Conservation (phyloP, 306 rosid genomes). For the Astragalus glycyphyllos region DNA sequence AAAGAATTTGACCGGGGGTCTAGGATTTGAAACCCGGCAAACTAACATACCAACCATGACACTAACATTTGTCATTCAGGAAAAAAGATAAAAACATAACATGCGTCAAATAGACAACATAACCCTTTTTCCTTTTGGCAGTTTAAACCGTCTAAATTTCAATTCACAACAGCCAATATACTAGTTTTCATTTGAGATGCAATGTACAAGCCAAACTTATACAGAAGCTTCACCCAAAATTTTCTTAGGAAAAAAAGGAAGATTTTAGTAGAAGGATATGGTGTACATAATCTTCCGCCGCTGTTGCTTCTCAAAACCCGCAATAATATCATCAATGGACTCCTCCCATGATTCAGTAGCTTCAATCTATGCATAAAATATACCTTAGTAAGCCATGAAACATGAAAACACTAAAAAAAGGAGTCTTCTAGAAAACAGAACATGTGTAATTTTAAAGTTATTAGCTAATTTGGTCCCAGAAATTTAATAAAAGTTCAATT, state of each 20-base stretch:
- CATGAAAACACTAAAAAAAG: constrained; percentile 3
- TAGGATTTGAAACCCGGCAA: too few relatives aligned
- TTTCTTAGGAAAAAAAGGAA: constrained; percentile 3
- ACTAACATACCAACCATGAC: too few relatives aligned
- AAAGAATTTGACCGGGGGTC: too few relatives aligned
- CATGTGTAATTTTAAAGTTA: too few relatives aligned
- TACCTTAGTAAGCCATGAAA: constrained; percentile 12
- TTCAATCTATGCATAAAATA: constrained; percentile 62
- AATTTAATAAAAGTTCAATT: too few relatives aligned
- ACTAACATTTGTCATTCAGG: too few relatives aligned
- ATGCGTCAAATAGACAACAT: constrained; percentile 3
- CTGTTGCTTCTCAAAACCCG: constrained; percentile 75
- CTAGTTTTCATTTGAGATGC: constrained; percentile 13
- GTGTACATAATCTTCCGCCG: constrained; percentile 79
- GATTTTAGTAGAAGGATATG: constrained; percentile 77
- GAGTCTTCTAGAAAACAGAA: constrained; percentile 24
- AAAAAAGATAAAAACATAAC: neutral
- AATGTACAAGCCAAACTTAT: constrained; percentile 19
- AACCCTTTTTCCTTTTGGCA: neutral
- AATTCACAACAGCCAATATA: constrained; percentile 10
- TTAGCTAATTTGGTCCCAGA: too few relatives aligned
- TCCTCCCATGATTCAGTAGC: constrained; percentile 90
- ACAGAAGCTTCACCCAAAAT: neutral
- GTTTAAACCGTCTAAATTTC: neutral
- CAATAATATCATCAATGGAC: constrained; percentile 71